These are phyloP conservation scores for Aspergillus transmontanensis DNA, from an alignment of 2,329 filamentous ascomycete genomes.

Conservation along the genomic window DNA sequence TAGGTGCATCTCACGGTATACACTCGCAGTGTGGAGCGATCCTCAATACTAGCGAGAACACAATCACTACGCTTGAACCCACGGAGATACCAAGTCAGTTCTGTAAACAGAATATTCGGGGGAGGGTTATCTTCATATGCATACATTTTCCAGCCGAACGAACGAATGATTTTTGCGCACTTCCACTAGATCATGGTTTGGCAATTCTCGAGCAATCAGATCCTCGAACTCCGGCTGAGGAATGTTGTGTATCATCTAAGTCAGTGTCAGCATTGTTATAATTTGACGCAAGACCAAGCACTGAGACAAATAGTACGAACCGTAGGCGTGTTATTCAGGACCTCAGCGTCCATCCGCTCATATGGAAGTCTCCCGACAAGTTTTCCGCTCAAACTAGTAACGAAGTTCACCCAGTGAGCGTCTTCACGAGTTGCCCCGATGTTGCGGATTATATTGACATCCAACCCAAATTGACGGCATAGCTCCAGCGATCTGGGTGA, in stretches of 20 bases:
- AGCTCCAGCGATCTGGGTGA: slow-evolving; percentile 33
- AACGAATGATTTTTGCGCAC: slow-evolving; percentile 31
- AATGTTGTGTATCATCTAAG: slow-evolving; percentile 48
- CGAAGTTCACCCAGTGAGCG: slow-evolving; percentile 46
- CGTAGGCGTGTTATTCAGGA: slow-evolving; percentile 40
- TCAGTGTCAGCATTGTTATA: slow-evolving; percentile 3
- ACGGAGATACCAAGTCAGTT: not conserved
- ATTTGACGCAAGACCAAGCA: not conserved
- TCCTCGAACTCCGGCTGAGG: slow-evolving; percentile 46
- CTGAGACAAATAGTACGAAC: slow-evolving; percentile 7
- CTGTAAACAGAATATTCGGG: not conserved
- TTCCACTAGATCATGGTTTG: slow-evolving; percentile 17
- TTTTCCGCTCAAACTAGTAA: slow-evolving; percentile 41
- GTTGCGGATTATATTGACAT: slow-evolving; percentile 27
- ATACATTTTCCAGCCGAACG: slow-evolving; percentile 37
- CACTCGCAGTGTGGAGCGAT: slow-evolving; percentile 23
- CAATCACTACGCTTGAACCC: slow-evolving; percentile 20
- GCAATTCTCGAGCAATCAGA: slow-evolving; percentile 31
- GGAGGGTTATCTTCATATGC: not conserved
- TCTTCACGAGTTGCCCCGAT: slow-evolving; percentile 27
- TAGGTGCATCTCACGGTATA: slow-evolving; percentile 36
- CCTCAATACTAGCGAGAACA: slow-evolving; percentile 34
- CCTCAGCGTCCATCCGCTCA: slow-evolving; percentile 27
- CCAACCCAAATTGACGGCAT: slow-evolving; percentile 30
- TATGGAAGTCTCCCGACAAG: slow-evolving; percentile 40